A percentile compares a stretch with the other conserved stretches of the same genome.
These are phyloP conservation scores for Ophiocytium majus DNA, from an alignment of 352 stramenopile genomes.

Conservation along the genomic window DNA sequence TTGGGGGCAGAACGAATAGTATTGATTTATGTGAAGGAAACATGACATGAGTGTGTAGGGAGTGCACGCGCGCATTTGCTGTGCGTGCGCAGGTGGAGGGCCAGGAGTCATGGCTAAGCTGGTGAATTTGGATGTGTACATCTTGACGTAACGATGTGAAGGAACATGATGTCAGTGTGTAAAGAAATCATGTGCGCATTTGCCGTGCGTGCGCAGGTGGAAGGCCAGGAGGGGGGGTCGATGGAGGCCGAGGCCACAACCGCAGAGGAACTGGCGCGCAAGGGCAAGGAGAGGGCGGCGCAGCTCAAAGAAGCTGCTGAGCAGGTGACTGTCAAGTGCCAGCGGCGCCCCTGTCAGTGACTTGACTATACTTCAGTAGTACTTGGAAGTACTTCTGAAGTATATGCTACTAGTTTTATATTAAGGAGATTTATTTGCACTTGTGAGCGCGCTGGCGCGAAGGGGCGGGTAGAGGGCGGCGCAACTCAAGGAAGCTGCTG, in stretches of 20 bases:
- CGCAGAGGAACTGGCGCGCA: neutral
- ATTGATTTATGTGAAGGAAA: neutral
- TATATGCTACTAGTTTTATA: no score
- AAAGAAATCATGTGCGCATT: no score
- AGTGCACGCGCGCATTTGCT: neutral
- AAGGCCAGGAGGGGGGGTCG: neutral
- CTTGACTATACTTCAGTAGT: no score
- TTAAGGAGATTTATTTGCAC: no score
- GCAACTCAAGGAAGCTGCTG: neutral
- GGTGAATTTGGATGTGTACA: slow-evolving; percentile 1
- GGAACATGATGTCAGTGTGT: neutral
- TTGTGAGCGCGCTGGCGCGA: no score
- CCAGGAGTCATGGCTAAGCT: neutral
- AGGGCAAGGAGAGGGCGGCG: neutral
- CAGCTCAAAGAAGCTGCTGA: neutral
- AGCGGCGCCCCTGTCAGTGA: no score
- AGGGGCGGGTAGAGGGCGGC: neutral
- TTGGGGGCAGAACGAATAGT: neutral
- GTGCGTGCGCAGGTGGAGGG: neutral
- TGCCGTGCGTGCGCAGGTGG: neutral
- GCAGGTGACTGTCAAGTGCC: neutral
- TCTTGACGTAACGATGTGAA: neutral
- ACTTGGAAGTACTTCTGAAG: no score
- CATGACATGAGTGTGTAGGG: neutral
- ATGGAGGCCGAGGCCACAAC: neutral